Percentiles rank a stretch among this genome's conserved stretches.
Evolutionary conservation across 768 basidiomycete species (phyloP).

Genomic region (Infundibulicybe gibba): DNA sequence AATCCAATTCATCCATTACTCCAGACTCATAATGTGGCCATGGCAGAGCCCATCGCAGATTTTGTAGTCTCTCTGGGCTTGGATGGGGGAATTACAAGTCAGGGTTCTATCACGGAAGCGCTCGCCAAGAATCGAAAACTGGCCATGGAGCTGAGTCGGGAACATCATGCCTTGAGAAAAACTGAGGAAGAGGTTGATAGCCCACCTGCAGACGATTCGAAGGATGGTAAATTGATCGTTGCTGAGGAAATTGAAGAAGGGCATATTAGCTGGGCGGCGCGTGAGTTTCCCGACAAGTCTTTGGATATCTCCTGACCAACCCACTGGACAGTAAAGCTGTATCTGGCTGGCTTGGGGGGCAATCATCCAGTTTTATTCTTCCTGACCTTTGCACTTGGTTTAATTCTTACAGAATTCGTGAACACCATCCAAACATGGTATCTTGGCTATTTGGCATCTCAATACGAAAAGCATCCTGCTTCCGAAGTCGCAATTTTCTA

Average conservation of each 20-base stretch:
- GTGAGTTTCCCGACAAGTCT: constrained; percentile 17
- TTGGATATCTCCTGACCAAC: constrained; percentile 15
- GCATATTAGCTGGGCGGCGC: constrained; percentile 49
- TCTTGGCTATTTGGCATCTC: constrained; percentile 41
- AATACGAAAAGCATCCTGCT: constrained; percentile 30
- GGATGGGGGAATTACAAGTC: constrained; percentile 49
- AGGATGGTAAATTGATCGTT: constrained; percentile 59
- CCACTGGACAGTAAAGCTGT: constrained; percentile 28
- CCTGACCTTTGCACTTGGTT: constrained; percentile 15
- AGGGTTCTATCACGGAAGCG: constrained; percentile 46
- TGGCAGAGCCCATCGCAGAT: constrained; percentile 49
- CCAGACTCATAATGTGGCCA: constrained; percentile 49
- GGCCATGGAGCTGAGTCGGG: constrained; percentile 22
- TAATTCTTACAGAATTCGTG: constrained; percentile 17
- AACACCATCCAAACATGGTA: constrained; percentile 36
- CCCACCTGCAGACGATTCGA: constrained; percentile 12
- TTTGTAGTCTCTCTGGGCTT: constrained; percentile 52
- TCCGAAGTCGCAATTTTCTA: constrained; percentile 26
- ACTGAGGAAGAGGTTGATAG: constrained; percentile 19
- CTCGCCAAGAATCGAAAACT: constrained; percentile 37
- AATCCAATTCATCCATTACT: background rate
- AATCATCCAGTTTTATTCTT: constrained; percentile 29
- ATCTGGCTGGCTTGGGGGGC: constrained; percentile 32
- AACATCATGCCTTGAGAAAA: constrained; percentile 21
- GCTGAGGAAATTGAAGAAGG: constrained; percentile 63